Percentiles rank a stretch among this genome's conserved stretches.
Evolutionary conservation across 257 asterid genomes (phyloP).

Genomic region (Ballota nigra): DNA sequence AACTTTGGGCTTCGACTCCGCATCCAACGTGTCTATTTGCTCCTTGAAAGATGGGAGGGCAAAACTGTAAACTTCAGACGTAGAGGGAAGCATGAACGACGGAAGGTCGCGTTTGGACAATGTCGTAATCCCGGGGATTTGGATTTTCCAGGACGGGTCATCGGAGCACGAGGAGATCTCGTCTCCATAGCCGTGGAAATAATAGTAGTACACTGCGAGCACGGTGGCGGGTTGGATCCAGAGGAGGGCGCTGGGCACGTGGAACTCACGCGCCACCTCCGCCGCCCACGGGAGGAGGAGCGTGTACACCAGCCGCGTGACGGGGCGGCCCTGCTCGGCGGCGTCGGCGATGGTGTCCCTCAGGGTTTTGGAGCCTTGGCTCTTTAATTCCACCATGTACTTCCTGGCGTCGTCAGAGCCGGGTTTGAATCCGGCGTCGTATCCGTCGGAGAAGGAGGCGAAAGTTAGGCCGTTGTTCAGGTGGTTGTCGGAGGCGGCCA

Average conservation of each 20-base stretch:
- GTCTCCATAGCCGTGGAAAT: conserved; percentile 46
- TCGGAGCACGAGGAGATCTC: conserved; percentile 8
- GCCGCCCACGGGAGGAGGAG: conserved; percentile 58
- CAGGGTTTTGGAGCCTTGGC: conserved; percentile 33
- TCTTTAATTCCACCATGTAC: conserved; percentile 26
- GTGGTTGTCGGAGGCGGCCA: conserved; percentile 18
- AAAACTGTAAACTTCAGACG: conserved; percentile 3
- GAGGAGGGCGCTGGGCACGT: conserved; percentile 51
- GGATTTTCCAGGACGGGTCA: conserved; percentile 18
- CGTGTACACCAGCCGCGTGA: conserved; percentile 46
- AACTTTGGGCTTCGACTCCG: conserved; percentile 32
- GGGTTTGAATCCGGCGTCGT: conserved; percentile 41
- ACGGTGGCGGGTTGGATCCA: conserved; percentile 73
- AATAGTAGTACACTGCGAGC: conserved; percentile 43
- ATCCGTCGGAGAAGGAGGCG: conserved; percentile 52
- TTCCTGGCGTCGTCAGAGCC: background rate
- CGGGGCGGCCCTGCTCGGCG: conserved; percentile 37
- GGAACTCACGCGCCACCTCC: conserved; percentile 45
- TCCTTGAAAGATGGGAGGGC: conserved; percentile 34
- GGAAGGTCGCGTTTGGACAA: conserved; percentile 53
- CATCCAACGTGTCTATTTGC: conserved; percentile 39
- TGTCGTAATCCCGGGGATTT: conserved; percentile 47
- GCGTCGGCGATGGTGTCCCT: conserved; percentile 20
- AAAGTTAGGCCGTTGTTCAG: conserved; percentile 33
- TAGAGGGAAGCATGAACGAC: conserved; percentile 38